These are phyloP conservation scores for Monosporascus cannonballus DNA, from an alignment of 2,329 filamentous ascomycete genomes.

Conservation along the genomic window DNA sequence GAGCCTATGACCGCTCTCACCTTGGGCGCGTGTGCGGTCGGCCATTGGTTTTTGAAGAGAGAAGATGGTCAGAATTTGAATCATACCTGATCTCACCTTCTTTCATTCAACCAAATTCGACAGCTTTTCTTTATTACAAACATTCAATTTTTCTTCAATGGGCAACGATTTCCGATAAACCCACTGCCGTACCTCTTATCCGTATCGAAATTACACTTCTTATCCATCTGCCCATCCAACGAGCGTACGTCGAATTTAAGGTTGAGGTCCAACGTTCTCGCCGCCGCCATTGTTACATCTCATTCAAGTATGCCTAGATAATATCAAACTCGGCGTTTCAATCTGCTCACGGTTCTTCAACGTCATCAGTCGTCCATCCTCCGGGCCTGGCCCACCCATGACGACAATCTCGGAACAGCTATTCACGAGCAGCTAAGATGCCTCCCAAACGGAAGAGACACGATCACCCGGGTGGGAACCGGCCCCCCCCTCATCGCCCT, in stretches of 20 bases:
- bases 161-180: background rate
- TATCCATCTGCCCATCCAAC: background rate
- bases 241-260: background rate
- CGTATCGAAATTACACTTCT: too few relatives aligned
- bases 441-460: constrained; percentile 55
- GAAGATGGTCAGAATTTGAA: background rate
- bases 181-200: too few relatives aligned
- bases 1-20: too few relatives aligned
- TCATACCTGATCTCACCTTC: background rate
- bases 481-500: constrained; percentile 59
- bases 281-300: background rate
- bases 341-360: constrained; percentile 10
- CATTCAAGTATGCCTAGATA: constrained; percentile 12
- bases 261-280: background rate
- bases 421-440: constrained; percentile 33
- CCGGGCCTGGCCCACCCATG: constrained; percentile 14
- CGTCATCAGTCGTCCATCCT: constrained; percentile 11
- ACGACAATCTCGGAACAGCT: constrained; percentile 14
- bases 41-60: too few relatives aligned
- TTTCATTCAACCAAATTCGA: background rate
- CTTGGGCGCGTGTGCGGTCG: too few relatives aligned
- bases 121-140: background rate
- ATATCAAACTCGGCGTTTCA: constrained; percentile 8
- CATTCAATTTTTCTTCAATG: background rate
- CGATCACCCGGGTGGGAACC: constrained; percentile 42